These are phyloP conservation scores for Ogataea glucozyma DNA, from an alignment of 805 yeast genomes.

Conservation along the genomic window DNA sequence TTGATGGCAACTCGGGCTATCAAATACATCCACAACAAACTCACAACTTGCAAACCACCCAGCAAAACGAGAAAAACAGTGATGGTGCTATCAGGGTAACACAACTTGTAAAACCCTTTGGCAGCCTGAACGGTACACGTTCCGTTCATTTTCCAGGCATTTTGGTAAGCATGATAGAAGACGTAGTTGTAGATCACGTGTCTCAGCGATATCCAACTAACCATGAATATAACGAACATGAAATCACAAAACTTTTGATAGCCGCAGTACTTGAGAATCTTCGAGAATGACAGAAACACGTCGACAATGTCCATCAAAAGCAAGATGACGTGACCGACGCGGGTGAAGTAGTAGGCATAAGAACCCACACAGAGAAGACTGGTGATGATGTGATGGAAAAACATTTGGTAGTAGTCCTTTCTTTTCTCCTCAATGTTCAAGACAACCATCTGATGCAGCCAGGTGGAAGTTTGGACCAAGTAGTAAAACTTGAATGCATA, in stretches of 20 bases:
- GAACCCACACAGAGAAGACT: slow-evolving; percentile 66
- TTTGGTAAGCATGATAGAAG: slow-evolving; percentile 55
- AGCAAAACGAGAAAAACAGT: slow-evolving; percentile 55
- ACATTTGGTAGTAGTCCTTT: slow-evolving; percentile 85
- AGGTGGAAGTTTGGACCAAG: slow-evolving; percentile 67
- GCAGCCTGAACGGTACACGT: slow-evolving; percentile 36
- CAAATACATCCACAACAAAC: slow-evolving; percentile 72
- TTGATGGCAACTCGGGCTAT: slow-evolving; percentile 68
- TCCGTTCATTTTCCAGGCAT: slow-evolving; percentile 47
- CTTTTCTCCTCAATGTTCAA: slow-evolving; percentile 76
- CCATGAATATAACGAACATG: slow-evolving; percentile 65
- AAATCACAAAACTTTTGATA: slow-evolving; percentile 60
- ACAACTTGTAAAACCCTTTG: slow-evolving; percentile 35
- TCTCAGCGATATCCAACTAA: slow-evolving; percentile 69
- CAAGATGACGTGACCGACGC: slow-evolving; percentile 77
- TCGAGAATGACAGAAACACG: slow-evolving; percentile 68
- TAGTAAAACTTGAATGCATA: slow-evolving; percentile 64
- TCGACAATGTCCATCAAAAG: slow-evolving; percentile 85
- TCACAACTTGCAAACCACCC: slow-evolving; percentile 64
- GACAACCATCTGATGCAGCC: slow-evolving; percentile 80
- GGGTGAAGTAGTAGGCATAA: slow-evolving; percentile 67
- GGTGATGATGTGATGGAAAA: slow-evolving; percentile 84
- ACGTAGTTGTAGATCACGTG: slow-evolving; percentile 74
- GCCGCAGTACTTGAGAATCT: slow-evolving; percentile 74
- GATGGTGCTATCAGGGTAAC: slow-evolving; percentile 50